Base-by-base conservation (phyloP, 2,329 filamentous ascomycete species). In the Shiraia bambusicola region DNA sequence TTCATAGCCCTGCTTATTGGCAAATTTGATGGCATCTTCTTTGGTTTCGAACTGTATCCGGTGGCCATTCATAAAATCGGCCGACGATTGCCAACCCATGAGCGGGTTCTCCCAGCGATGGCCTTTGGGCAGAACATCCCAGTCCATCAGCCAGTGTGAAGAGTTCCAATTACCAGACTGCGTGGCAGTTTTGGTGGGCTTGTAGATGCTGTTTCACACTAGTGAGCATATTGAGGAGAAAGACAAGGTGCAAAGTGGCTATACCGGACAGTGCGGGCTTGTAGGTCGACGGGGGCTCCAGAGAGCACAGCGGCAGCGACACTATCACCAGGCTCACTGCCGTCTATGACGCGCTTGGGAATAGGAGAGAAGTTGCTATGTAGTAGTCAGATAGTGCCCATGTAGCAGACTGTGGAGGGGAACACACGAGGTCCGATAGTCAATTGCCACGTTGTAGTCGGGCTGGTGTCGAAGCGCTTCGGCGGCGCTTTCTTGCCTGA, bases 41-140 rank as follows among this genome's bases (percentile, higher is more conserved):
- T 95, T 97, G 60, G 77, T 80, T 71, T 87, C 87, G 80, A 98
- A 98, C 71, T 85, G 85, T 61, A 98, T 72, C 67, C 90, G 82
- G 34, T 90, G 95, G 63, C 90, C 92, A 71, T 98, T 91, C 89
- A 98, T 93, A 66, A 82, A 83, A 71, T 98, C 93, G 41, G 80
- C 92, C 13, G 90, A 94, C 16, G 92, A 97, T 69, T 96, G 91
- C 94, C 94, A 98, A 47, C 93, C 93, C 82, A 98, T 98, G 69
- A 98, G 74, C 33, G 87, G 88, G 74, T 98, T 98, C 77, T 98
- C 93, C 94, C 93, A 98, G 59, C 93, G 82, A 72, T 96, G 88
- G 48, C 93, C 93, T 76, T 94, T 96, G 59, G 79, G 73, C 24
- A 97, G 78, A 34, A 95, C 83, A 69, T 98, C 93, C 93, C 93